phyloP scores from a whole-genome alignment of 306 rosid species.

The Casuarina glauca region DNA sequence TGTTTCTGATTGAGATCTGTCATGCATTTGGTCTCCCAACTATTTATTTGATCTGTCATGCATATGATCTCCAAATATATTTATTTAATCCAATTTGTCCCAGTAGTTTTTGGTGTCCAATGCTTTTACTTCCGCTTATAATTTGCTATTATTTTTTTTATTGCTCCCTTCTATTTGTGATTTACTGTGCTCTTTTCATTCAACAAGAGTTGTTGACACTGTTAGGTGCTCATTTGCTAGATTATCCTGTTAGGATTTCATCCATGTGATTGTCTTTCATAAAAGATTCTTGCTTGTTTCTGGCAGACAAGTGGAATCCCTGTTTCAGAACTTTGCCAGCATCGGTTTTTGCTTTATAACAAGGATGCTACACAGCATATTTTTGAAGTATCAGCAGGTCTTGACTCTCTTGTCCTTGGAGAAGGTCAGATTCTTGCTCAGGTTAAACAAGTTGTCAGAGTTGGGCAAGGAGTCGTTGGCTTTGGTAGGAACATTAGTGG shows the following conservation, averaged over 20 bases:
- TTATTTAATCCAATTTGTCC: not conserved
- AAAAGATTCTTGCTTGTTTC: slow-evolving; percentile 14
- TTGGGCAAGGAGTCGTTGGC: slow-evolving; percentile 93
- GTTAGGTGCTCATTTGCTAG: not conserved
- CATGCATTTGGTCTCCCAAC: not conserved
- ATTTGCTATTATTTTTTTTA: not conserved
- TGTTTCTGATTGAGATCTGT: not conserved
- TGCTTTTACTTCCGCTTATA: not conserved
- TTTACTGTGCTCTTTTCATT: not conserved
- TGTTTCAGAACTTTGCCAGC: slow-evolving; percentile 77
- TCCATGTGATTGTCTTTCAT: not conserved
- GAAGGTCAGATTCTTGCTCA: slow-evolving; percentile 99
- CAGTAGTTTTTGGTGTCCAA: not conserved
- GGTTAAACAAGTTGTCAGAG: slow-evolving; percentile 97
- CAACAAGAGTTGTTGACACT: not conserved
- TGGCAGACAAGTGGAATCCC: slow-evolving; percentile 93
- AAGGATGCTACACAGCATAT: slow-evolving; percentile 89
- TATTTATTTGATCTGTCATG: slow-evolving; percentile 1
- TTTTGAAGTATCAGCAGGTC: slow-evolving; percentile 96
- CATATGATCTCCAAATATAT: not conserved
- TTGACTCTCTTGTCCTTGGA: slow-evolving; percentile 97
- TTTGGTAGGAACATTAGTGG: slow-evolving; percentile 96
- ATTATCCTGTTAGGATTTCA: not conserved
- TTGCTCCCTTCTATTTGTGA: not conserved
- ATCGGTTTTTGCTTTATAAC: slow-evolving; percentile 82